Conservation (phyloP, 345 rosid species). For the Eucalyptus regnans region DNA sequence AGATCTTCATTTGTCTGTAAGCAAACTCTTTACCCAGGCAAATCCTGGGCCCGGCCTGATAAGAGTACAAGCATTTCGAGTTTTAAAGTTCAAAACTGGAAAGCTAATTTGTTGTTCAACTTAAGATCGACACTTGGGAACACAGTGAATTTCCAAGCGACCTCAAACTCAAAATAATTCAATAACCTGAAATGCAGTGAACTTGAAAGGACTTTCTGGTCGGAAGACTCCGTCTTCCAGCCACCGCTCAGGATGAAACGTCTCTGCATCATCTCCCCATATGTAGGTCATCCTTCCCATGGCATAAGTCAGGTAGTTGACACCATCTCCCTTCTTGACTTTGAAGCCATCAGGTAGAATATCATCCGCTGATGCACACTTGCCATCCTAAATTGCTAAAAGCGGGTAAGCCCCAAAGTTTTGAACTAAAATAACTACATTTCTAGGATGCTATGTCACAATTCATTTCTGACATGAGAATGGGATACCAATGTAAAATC, state of each 20-base stretch:
- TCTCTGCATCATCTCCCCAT: conserved; percentile 30
- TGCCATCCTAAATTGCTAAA: conserved; percentile 13
- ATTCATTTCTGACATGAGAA: not conserved
- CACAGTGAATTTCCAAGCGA: not conserved
- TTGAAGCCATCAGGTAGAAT: conserved; percentile 22
- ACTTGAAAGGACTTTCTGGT: conserved; percentile 22
- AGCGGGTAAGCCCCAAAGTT: not conserved
- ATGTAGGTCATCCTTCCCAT: conserved; percentile 27
- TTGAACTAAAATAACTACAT: not conserved
- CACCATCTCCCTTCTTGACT: conserved; percentile 18
- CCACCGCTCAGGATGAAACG: conserved; percentile 28
- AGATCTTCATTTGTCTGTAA: conserved; percentile 24
- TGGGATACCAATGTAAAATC: not conserved
- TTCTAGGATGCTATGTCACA: not conserved
- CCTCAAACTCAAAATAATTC: not conserved
- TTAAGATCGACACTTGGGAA: not conserved
- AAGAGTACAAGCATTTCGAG: not conserved
- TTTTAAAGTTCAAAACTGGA: not conserved
- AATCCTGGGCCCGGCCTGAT: conserved; percentile 26
- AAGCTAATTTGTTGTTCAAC: not conserved
- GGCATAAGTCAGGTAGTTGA: conserved; percentile 14
- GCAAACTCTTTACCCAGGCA: conserved; percentile 36
- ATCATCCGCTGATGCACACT: conserved; percentile 15
- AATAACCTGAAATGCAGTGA: conserved; percentile 25
- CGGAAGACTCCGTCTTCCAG: conserved; percentile 11